These are phyloP conservation scores for Solanum okadae DNA, from an alignment of 257 asterid genomes.

Conservation along the genomic window DNA sequence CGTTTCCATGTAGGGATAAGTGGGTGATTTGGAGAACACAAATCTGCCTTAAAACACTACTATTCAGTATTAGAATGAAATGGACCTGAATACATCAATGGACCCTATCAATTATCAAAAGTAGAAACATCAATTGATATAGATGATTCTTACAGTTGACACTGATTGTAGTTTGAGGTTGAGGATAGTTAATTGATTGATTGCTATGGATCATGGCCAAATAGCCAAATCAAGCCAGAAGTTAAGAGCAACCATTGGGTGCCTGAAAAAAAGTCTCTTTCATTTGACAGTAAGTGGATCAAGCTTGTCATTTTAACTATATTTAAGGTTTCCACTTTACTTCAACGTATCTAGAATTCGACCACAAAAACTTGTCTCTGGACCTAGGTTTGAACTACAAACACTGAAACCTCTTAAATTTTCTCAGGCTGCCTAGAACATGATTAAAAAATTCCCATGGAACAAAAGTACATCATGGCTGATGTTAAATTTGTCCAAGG, in stretches of 20 bases:
- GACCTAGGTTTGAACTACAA: background rate
- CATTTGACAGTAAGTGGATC: background rate
- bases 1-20: background rate
- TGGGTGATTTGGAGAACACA: background rate
- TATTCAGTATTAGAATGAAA: background rate
- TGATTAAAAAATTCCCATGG: background rate
- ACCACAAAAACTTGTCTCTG: background rate
- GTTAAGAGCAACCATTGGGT: background rate
- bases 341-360: background rate
- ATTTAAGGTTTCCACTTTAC: background rate
- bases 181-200: background rate
- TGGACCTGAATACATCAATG: background rate
- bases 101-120: background rate
- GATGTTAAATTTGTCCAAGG: background rate
- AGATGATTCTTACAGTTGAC: background rate
- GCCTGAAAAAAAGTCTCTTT: background rate
- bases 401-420: background rate
- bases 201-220: background rate
- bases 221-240: background rate
- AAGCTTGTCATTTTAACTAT: background rate
- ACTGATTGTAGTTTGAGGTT: background rate
- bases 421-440: background rate
- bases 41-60: background rate
- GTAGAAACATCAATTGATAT: background rate
- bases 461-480: background rate